These are phyloP conservation scores for Discostella stelligeroides DNA, from an alignment of 108 stramenopile genomes.

Conservation along the genomic window DNA sequence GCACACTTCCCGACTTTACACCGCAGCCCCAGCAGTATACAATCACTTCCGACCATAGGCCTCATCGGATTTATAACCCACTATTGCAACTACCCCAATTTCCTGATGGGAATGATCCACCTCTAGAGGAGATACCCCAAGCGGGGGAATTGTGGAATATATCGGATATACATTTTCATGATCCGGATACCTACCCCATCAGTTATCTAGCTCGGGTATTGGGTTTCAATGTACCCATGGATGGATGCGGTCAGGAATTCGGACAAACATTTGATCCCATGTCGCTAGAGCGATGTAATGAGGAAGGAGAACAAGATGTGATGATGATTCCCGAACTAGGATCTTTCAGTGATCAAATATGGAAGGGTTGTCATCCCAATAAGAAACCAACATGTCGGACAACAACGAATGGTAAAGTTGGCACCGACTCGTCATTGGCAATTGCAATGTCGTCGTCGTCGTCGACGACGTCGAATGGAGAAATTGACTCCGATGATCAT, in stretches of 20 bases:
- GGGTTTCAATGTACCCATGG: slow-evolving; percentile 63
- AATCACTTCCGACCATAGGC: slow-evolving; percentile 49
- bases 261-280: slow-evolving; percentile 32
- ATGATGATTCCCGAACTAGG: slow-evolving; percentile 23
- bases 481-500: slow-evolving; percentile 1
- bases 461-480: no score
- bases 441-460: background rate
- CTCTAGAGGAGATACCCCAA: slow-evolving; percentile 54
- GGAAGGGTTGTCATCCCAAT: slow-evolving; percentile 6
- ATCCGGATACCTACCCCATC: slow-evolving; percentile 78
- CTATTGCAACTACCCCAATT: slow-evolving; percentile 45
- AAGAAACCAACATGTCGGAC: no score
- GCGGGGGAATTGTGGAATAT: slow-evolving; percentile 57
- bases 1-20: slow-evolving; percentile 18
- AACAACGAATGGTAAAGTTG: background rate
- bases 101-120: slow-evolving; percentile 41
- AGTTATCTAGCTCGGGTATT: slow-evolving; percentile 66
- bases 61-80: slow-evolving; percentile 61
- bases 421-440: background rate
- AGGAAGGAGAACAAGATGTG: slow-evolving; percentile 7
- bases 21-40: slow-evolving; percentile 16
- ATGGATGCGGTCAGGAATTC: slow-evolving; percentile 10
- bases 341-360: slow-evolving; percentile 18
- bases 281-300: slow-evolving; percentile 6
- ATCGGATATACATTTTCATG: slow-evolving; percentile 54